phyloP scores from a whole-genome alignment of 345 rosid species.

The Euphorbia pulcherrima region DNA sequence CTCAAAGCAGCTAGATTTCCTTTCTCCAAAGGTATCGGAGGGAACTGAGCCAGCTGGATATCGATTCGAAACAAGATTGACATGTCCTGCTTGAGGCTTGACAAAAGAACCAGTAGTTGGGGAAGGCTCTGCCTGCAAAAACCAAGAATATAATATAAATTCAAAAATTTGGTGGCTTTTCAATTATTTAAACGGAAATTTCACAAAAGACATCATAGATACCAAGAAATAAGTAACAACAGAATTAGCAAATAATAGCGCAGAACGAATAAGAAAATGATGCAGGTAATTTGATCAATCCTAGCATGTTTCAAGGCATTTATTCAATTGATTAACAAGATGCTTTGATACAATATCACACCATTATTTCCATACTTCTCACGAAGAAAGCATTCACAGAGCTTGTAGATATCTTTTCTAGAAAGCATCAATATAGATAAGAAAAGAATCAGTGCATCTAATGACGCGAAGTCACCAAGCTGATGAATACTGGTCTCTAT shows the following conservation, averaged over 20 bases:
- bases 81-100: constrained; percentile 53
- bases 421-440: constrained; percentile 16
- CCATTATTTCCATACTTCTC: constrained; percentile 6
- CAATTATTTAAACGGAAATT: neutral
- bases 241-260: constrained; percentile 9
- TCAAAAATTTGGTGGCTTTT: neutral
- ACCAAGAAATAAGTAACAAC: neutral
- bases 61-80: constrained; percentile 33
- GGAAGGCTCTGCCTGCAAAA: constrained; percentile 84
- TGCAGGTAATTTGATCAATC: constrained; percentile 16
- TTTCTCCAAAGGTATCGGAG: constrained; percentile 43
- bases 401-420: constrained; percentile 13
- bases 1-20: constrained; percentile 57
- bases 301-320: neutral
- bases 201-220: neutral
- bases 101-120: constrained; percentile 87
- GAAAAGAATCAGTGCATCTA: constrained; percentile 9
- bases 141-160: constrained; percentile 16
- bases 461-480: constrained; percentile 18
- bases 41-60: constrained; percentile 36
- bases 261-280: constrained; percentile 14
- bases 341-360: constrained; percentile 4
- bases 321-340: constrained; percentile 9
- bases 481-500: constrained; percentile 9
- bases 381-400: neutral